Percentiles rank a stretch among this genome's conserved stretches.
Evolutionary conservation across 805 yeast species (phyloP).

Genomic region (Cyberlindnera mississippiensis): DNA sequence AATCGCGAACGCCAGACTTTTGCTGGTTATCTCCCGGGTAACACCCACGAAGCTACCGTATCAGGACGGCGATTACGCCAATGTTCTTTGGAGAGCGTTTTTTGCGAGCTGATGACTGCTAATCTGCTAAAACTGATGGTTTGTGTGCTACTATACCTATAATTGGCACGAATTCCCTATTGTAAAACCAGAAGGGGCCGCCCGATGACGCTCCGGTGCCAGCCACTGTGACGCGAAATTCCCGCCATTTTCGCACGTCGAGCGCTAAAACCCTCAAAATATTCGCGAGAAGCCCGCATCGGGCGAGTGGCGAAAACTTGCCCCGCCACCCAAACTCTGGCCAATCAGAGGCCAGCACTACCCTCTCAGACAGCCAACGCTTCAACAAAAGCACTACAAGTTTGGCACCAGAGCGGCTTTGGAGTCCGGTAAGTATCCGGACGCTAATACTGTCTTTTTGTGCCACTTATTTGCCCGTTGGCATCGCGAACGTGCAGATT

Average conservation of each 20-base stretch:
- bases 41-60: constrained; percentile 2
- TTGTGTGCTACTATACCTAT: too few relatives aligned
- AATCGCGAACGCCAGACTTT: constrained; percentile 3
- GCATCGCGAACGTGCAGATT: not conserved
- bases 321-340: constrained; percentile 1
- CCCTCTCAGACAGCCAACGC: not conserved
- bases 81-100: too few relatives aligned
- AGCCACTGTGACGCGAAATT: too few relatives aligned
- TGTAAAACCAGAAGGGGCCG: too few relatives aligned
- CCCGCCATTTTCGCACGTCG: too few relatives aligned
- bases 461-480: not conserved
- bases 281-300: not conserved
- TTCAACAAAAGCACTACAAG: not conserved
- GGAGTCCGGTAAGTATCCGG: not conserved
- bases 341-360: constrained; percentile 1
- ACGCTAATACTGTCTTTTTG: not conserved
- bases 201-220: too few relatives aligned
- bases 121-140: too few relatives aligned
- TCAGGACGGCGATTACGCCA: not conserved
- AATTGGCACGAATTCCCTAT: too few relatives aligned
- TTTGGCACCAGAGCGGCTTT: too few relatives aligned
- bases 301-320: not conserved
- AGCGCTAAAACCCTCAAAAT: not conserved
- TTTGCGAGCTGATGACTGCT: too few relatives aligned
- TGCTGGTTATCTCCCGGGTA: constrained; percentile 8